Evolutionary conservation across 176 grass and related monocot species (phyloP).

Genomic region (Musa beccarii): DNA sequence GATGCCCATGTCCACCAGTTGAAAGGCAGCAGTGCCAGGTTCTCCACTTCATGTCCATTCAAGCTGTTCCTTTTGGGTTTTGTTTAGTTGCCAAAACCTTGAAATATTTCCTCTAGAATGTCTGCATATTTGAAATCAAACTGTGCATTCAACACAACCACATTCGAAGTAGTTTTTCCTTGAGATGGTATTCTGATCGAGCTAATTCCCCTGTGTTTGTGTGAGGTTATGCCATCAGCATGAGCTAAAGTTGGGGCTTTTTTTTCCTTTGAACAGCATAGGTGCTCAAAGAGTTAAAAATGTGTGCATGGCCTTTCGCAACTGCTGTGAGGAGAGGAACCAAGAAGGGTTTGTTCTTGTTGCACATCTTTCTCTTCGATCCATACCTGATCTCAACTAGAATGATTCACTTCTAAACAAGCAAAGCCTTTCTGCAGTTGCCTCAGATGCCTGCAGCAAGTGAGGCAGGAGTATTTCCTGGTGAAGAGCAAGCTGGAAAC

Average conservation of each 20-base stretch:
- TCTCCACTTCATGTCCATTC: not conserved
- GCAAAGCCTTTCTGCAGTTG: conserved; percentile 9
- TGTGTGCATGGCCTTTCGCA: conserved; percentile 29
- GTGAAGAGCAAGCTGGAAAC: conserved; percentile 36
- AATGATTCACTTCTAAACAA: too few relatives aligned
- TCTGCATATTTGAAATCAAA: too few relatives aligned
- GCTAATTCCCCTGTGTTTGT: too few relatives aligned
- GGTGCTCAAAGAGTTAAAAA: conserved; percentile 37
- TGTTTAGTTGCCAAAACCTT: too few relatives aligned
- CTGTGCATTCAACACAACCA: too few relatives aligned
- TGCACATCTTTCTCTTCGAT: not conserved
- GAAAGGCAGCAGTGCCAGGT: conserved; percentile 50
- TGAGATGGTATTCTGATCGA: too few relatives aligned
- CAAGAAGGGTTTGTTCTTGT: conserved; percentile 7
- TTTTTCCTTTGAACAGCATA: conserved; percentile 25
- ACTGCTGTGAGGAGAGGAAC: conserved; percentile 22
- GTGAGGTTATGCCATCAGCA: not conserved
- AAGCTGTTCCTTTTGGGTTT: too few relatives aligned
- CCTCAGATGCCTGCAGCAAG: conserved; percentile 18
- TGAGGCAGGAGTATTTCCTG: conserved; percentile 25
- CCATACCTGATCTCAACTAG: not conserved
- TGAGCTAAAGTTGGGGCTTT: not conserved
- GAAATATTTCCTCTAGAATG: too few relatives aligned
- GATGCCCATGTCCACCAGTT: conserved; percentile 45
- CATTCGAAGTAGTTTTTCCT: too few relatives aligned